These are phyloP conservation scores for Hypoxylon fuscum DNA, from an alignment of 495 filamentous ascomycete genomes.

Conservation along the genomic window DNA sequence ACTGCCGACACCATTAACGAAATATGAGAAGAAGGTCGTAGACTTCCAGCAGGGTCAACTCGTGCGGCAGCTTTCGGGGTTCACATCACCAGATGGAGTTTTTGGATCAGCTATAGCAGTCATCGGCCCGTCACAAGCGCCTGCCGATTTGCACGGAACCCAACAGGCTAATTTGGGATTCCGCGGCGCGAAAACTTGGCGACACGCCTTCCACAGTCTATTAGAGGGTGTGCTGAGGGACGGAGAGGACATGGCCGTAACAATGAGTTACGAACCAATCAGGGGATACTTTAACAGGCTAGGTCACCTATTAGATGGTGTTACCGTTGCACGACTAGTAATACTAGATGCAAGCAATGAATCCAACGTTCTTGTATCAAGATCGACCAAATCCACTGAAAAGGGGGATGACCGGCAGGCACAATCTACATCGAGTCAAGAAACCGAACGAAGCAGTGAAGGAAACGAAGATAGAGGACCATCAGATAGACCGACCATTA, in stretches of 20 bases:
- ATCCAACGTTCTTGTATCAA: constrained; percentile 46
- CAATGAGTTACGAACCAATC: constrained; percentile 52
- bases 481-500: constrained; percentile 11
- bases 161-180: constrained; percentile 11
- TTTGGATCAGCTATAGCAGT: constrained; percentile 52
- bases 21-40: constrained; percentile 27
- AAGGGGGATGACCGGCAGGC: constrained; percentile 4
- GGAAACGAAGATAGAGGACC: background rate
- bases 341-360: constrained; percentile 47
- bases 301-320: constrained; percentile 49
- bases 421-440: constrained; percentile 2
- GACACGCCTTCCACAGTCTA: constrained; percentile 56
- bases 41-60: constrained; percentile 49
- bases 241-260: constrained; percentile 57
- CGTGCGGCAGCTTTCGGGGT: constrained; percentile 43
- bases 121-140: constrained; percentile 16
- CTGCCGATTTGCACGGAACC: constrained; percentile 3
- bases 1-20: constrained; percentile 27
- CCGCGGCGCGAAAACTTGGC: constrained; percentile 48
- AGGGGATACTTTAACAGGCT: constrained; percentile 50
- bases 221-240: constrained; percentile 55
- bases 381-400: constrained; percentile 10
- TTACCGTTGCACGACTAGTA: constrained; percentile 50
- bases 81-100: constrained; percentile 48
- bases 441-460: background rate